phyloP scores from a whole-genome alignment of 257 asterid species.

The Lycium ferocissimum region DNA sequence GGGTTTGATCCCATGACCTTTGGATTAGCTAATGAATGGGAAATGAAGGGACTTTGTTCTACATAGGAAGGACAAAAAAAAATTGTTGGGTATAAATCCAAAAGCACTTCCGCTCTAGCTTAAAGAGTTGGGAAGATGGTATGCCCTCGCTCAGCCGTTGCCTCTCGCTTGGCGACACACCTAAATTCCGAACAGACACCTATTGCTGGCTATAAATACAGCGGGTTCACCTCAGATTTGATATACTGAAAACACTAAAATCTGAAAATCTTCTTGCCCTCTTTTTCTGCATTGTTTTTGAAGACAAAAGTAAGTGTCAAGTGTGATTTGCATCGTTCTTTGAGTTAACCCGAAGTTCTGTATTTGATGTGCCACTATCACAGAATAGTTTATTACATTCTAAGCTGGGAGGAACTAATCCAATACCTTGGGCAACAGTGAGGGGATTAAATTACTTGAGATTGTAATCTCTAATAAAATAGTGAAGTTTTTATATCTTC shows the following conservation, averaged over 20 bases:
- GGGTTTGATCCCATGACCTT: constrained; percentile 4
- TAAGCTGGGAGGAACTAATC: background rate
- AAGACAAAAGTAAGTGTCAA: background rate
- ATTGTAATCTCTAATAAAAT: background rate
- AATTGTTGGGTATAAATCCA: background rate
- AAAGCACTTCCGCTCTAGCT: background rate
- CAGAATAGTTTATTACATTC: background rate
- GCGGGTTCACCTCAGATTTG: background rate
- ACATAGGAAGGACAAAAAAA: background rate
- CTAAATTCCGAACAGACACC: background rate
- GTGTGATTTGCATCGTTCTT: background rate
- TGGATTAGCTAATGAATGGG: background rate
- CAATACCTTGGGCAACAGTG: background rate
- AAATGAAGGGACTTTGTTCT: background rate
- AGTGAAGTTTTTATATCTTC: background rate
- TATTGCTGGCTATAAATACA: background rate
- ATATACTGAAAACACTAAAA: background rate
- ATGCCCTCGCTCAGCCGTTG: background rate
- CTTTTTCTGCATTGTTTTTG: background rate
- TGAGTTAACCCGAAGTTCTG: background rate
- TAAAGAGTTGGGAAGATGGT: constrained; percentile 20
- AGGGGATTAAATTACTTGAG: background rate
- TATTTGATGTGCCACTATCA: background rate
- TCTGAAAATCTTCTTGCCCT: background rate
- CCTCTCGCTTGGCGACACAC: background rate